Percentiles rank a stretch among this genome's conserved stretches.
These are phyloP conservation scores for Cutaneotrichosporon curvatum DNA, from an alignment of 1,284 basidiomycete genomes.

Conservation along the genomic window DNA sequence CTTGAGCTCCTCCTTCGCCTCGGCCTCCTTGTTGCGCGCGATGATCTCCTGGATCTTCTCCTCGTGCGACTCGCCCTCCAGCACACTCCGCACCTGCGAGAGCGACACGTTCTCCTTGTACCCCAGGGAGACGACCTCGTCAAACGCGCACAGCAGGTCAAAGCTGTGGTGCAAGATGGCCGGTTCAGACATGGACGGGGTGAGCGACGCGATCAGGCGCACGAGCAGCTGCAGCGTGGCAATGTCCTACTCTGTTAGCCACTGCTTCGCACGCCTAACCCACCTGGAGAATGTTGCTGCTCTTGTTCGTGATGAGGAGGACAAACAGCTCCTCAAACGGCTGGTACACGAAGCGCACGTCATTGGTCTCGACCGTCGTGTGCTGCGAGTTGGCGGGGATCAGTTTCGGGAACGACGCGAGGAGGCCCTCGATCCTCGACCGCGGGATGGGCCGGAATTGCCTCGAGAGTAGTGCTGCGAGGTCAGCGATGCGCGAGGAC, in stretches of 20 bases:
- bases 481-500: not conserved
- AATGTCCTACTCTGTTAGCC: no score
- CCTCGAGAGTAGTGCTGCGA: conserved; percentile 89
- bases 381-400: conserved; percentile 96
- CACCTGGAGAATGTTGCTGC: conserved; percentile 82
- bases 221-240: conserved; percentile 91
- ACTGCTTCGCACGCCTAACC: no score
- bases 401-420: conserved; percentile 95
- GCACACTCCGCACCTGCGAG: conserved; percentile 79
- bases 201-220: conserved; percentile 87
- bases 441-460: conserved; percentile 93
- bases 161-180: conserved; percentile 90
- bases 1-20: conserved; percentile 98
- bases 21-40: conserved; percentile 96
- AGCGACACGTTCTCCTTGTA: conserved; percentile 91
- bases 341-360: conserved; percentile 97
- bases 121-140: conserved; percentile 91
- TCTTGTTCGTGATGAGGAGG: conserved; percentile 95
- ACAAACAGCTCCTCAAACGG: conserved; percentile 98
- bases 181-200: conserved; percentile 66
- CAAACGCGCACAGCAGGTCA: conserved; percentile 89
- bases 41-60: conserved; percentile 99
- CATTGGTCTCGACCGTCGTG: conserved; percentile 85
- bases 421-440: conserved; percentile 86
- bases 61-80: conserved; percentile 99